These are phyloP conservation scores for Backusella tarrabulga DNA, from an alignment of 192 early-diverging fungal species.

Conservation along the genomic window DNA sequence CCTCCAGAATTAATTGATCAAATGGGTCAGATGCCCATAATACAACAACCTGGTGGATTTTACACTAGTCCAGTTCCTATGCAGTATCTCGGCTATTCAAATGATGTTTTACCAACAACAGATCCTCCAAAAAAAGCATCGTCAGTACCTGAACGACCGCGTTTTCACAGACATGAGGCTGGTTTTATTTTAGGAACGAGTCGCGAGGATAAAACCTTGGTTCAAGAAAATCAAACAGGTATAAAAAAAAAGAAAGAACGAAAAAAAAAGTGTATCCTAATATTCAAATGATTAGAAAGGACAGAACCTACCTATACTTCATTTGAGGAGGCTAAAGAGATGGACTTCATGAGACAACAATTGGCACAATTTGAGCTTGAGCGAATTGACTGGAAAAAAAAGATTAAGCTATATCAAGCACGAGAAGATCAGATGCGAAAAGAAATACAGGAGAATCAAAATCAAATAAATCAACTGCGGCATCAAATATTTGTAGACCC, in stretches of 20 bases:
- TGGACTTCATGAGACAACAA: background rate
- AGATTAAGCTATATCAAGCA: background rate
- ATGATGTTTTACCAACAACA: background rate
- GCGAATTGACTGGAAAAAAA: background rate
- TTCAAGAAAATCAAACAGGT: background rate
- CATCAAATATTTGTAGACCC: background rate
- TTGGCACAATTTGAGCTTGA: background rate
- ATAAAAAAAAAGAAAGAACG: background rate
- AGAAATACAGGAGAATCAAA: background rate
- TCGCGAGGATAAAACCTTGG: background rate
- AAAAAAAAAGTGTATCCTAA: background rate
- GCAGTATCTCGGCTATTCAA: background rate
- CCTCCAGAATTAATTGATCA: background rate
- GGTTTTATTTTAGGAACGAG: background rate
- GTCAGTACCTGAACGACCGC: background rate
- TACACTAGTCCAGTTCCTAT: background rate
- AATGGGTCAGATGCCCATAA: background rate
- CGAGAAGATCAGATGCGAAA: slow-evolving; percentile 8
- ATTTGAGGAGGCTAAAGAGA: background rate
- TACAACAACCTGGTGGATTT: background rate
- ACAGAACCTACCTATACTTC: background rate
- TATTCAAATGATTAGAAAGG: background rate
- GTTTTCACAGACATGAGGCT: background rate
- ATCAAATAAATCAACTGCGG: slow-evolving; percentile 1
- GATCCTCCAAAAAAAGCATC: background rate